phyloP scores from a whole-genome alignment of 2,329 filamentous ascomycete species.

The Sclerotinia sclerotiorum region DNA sequence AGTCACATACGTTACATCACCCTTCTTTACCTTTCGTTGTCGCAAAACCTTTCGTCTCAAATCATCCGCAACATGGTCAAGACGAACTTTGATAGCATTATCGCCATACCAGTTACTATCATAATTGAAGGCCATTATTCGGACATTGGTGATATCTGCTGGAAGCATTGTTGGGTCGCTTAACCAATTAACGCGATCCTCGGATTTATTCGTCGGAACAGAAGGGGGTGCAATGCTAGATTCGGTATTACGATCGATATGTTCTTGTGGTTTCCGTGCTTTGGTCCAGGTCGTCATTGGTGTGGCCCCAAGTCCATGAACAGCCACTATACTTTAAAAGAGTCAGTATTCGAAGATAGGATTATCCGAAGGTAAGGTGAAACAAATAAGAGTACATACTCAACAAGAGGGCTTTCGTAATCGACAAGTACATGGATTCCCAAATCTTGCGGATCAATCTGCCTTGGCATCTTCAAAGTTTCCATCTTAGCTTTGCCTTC shows the following conservation, averaged over 20 bases:
- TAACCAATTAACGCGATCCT: no score
- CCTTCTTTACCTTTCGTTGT: neutral
- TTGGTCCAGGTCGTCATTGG: conserved; percentile 12
- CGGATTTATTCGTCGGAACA: no score
- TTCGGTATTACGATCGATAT: neutral
- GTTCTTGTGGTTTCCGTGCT: neutral
- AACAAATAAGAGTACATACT: no score
- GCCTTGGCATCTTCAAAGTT: no score
- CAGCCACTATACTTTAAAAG: conserved; percentile 11
- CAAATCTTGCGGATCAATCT: no score
- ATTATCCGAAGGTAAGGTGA: no score
- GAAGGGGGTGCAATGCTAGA: neutral
- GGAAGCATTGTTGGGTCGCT: no score
- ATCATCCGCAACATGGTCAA: conserved; percentile 13
- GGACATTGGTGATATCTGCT: neutral
- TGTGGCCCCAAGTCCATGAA: conserved; percentile 12
- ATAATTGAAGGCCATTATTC: conserved; percentile 16
- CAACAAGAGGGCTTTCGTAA: no score
- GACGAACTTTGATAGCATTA: conserved; percentile 11
- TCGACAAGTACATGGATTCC: no score
- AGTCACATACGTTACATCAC: neutral
- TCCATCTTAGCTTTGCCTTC: no score
- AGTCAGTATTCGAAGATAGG: no score
- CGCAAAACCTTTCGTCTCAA: neutral
- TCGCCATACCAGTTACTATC: conserved; percentile 15